Evolutionary conservation across 2,329 filamentous ascomycete genomes (phyloP).

Genomic region (Botrytis deweyae): DNA sequence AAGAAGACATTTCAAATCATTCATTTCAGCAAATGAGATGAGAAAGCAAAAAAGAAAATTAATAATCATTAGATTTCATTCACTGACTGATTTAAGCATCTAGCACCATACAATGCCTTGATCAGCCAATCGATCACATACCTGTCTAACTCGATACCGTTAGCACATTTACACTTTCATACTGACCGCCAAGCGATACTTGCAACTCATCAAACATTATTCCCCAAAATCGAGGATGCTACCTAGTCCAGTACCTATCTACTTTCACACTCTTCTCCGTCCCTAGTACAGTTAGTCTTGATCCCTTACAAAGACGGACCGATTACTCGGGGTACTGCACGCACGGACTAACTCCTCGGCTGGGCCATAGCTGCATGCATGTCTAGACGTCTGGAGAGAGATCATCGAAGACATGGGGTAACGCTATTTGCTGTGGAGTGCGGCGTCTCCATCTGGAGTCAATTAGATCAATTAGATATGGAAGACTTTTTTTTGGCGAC

Average conservation of each 20-base stretch:
- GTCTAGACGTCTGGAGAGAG: conserved; percentile 7
- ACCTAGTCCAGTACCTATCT: neutral
- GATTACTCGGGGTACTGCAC: conserved; percentile 18
- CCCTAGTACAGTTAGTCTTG: neutral
- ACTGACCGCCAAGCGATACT: neutral
- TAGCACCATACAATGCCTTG: neutral
- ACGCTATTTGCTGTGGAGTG: conserved; percentile 1
- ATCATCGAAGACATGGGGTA: conserved; percentile 18
- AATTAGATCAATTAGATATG: neutral
- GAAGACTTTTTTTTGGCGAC: neutral
- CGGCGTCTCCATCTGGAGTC: conserved; percentile 18
- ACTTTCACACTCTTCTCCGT: neutral
- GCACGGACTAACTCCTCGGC: conserved; percentile 5
- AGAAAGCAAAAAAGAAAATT: neutral
- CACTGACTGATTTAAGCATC: neutral
- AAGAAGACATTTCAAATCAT: neutral
- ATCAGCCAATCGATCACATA: neutral
- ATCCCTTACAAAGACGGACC: conserved; percentile 17
- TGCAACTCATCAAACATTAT: neutral
- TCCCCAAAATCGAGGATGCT: neutral
- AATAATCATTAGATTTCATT: neutral
- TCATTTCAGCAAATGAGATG: neutral
- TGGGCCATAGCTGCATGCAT: neutral
- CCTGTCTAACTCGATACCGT: neutral
- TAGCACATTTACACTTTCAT: neutral